Base-by-base conservation (phyloP, 768 basidiomycete species). In the Xerocomus potaroensis region DNA sequence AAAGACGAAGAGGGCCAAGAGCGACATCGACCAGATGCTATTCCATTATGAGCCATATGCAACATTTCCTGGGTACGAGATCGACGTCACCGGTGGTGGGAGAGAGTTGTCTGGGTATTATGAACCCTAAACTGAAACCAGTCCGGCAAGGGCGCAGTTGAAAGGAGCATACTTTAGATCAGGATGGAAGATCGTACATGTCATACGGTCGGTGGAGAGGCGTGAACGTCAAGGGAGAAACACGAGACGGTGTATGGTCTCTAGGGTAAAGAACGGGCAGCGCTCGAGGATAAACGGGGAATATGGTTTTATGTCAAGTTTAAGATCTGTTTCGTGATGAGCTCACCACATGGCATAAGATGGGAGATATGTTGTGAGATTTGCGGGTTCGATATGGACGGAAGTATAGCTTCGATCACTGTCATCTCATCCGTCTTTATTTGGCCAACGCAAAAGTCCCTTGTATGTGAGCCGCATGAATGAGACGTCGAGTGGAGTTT, bases 81-180 rank as follows among this genome's bases (percentile, higher is more conserved):
- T 39, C 15, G 44, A 31, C 37, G 43, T 42, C 30, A 40, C 29
- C 27, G 44, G 49, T 50, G 56, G 43, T 37, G 36, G 22, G 36
- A 15, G 6, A 8, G 21, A 32, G 32, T 35, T 5, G n/a, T 30
- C 31, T 21, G 40, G 41, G 59, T 42, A 51, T 37, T 46, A 59
- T 59, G 59, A 58, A 46, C 41, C 46, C 47, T 18, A 22, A 34
- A 41, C 22, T 36, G 11, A 8, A 18, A 53, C 45, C 8, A 16
- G 29, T 32, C 27, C 5, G 34, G 41, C 47, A 43, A 51, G 26
- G 50, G 45, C 57, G 58, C 57, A 58, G 42, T 57, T 58, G 58
- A 45, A 54, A 46, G 43, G 30, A 35, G 14, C 5, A 2, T 1
- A 31, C 24, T 10, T 19, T 29, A 32, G 53, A 51, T 54, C 51